Base-by-base conservation (phyloP, 179 eudicot species). In the Corrigiola litoralis region DNA sequence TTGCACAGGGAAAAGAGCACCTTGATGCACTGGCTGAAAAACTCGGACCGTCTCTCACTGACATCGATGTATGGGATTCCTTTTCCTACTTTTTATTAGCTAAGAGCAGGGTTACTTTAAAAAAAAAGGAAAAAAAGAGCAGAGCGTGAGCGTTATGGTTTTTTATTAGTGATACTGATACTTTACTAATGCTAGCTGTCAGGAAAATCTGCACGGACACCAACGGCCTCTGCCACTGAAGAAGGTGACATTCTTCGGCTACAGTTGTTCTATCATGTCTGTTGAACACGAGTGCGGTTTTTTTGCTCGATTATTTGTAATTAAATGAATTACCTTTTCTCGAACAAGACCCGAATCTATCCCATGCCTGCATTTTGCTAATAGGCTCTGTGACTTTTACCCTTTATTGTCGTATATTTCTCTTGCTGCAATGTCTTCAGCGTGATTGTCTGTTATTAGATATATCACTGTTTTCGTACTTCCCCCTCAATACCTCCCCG, bases 1-100 rank as follows among this genome's bases (percentile, higher is more conserved):
- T 77, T 72, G 61, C 80, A 95, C 97, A 95, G 65, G 99, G 96
- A 58, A 95, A 95, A 82, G 99, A 91, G 75, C 97, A 88, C 78
- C 89, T 95, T 75, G 83, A 80, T 76, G 99, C 97, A 14, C 65
- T 95, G 73, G 97, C 92, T 66, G 94, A 84, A 81, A 87, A 91
- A 78, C 85, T 95, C 66, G 99, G 97, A 65, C 66, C 87, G 29
- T 82, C 99, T 28, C 75, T 95, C 74, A 74, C 90, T 46, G 96
- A 80, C 66, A 86, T 95, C 55, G 80, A 90, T 79, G 99, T 95
- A 94, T 74, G 87, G 57, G 75, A 36, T 69, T 46, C 50, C 37
- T 65, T 61, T 65, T 61, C 58, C 8, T 40, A 20, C 32, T 13
- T 44, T 74, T 25, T 63, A 55, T 32, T 53, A 42, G 21, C 44